Base-by-base conservation (phyloP, 257 asterid species). In the Cruciata laevipes region DNA sequence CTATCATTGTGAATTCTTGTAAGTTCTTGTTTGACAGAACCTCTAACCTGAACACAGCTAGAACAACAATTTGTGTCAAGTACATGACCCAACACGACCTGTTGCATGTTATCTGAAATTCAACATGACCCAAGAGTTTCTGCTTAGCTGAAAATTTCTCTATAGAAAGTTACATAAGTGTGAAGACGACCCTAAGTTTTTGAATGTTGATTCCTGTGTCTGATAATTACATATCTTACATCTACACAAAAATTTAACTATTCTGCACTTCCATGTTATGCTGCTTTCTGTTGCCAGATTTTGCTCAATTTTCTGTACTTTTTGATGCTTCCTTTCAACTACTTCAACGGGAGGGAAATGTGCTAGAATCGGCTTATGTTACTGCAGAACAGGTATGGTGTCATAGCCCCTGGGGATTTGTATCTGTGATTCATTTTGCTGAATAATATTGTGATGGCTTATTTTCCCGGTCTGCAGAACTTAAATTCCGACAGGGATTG, bases 321-420 rank as follows among this genome's bases (percentile, higher is more conserved):
- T 82, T 76, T 71, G 80, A 74, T 85, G 78, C 73, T 53, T 82
- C 83, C 82, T 78, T 85, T 74, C 88, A 88, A n/a, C 66, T 87
- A 58, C 84, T 93, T 12, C 79, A 73, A 75, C 75, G 58, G 56
- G 95, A 90, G 78, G 88, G 95, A 96, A 89, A 73, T 62, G 66
- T 31, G 73, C 69, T 88, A 9, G 91, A 79, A 73, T 74, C 89
- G n/a, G 25, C 61, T 25, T 89, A 65, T n/a, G 14, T 71, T 52
- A 74, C 78, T 55, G 27, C 74, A 7, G 83, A 77, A 37, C 82
- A 75, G 95, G 98, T 91, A 83, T 37, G 16, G 31, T 59, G 27
- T 44, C 63, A 21, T 11, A 17, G 9, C 33, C 27, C 49, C 42
- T 4, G 21, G 51, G 25, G 2, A 17, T 14, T 49, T 47, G 31